Evolutionary conservation across 2,329 filamentous ascomycete genomes (phyloP).

Genomic region (Scopulariopsis brevicaulis): DNA sequence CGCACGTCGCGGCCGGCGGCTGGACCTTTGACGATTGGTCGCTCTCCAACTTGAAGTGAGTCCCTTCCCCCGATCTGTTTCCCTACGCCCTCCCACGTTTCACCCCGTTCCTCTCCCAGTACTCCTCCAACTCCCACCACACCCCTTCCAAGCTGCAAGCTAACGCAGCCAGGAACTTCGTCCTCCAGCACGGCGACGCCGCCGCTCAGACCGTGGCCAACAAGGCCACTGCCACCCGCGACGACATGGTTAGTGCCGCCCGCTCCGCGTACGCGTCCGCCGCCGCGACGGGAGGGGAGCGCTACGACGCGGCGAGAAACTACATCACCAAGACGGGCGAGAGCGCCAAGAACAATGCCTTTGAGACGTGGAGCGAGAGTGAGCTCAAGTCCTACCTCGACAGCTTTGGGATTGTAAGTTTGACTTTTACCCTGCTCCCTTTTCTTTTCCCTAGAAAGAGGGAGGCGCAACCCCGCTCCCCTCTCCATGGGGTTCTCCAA

Average conservation of each 20-base stretch:
- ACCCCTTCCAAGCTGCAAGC: background rate
- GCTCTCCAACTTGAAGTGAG: constrained; percentile 45
- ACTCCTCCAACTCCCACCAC: background rate
- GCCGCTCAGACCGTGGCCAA: constrained; percentile 47
- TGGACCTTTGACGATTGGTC: constrained; percentile 72
- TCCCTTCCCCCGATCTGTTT: background rate
- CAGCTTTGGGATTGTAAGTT: constrained; percentile 51
- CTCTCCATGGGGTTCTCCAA: no score
- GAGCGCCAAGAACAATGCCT: constrained; percentile 51
- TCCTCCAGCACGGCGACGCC: constrained; percentile 38
- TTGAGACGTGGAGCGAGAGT: constrained; percentile 62
- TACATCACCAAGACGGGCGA: constrained; percentile 57
- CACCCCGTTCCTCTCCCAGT: background rate
- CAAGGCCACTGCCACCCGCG: constrained; percentile 54
- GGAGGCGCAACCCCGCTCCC: no score
- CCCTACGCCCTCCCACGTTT: no score
- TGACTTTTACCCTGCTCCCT: background rate
- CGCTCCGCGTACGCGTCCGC: constrained; percentile 49
- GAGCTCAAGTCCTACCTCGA: constrained; percentile 74
- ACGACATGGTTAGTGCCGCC: constrained; percentile 60
- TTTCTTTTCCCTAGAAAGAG: constrained; percentile 9
- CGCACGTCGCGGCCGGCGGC: constrained; percentile 56
- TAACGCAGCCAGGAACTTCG: constrained; percentile 32
- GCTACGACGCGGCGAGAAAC: constrained; percentile 58
- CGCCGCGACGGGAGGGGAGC: constrained; percentile 42